Conservation (phyloP, 163 green algal genomes). For the Chloromonas sp. region DNA sequence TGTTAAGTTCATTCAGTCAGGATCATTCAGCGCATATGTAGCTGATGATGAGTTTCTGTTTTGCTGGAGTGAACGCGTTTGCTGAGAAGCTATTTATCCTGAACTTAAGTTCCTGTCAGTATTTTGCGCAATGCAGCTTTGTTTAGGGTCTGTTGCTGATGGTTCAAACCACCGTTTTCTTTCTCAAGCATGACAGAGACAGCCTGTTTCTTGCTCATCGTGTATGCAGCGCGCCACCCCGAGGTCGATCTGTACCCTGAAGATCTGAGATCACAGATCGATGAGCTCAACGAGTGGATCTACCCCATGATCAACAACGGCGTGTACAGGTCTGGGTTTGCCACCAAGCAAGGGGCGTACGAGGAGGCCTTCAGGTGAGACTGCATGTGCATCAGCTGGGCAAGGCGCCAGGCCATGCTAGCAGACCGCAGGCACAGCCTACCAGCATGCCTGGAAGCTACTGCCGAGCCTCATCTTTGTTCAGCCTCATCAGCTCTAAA, state of each 20-base stretch:
- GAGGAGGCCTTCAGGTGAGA: constrained; percentile 66
- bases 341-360: constrained; percentile 66
- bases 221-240: constrained; percentile 2
- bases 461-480: background rate
- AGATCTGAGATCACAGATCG: constrained; percentile 36
- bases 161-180: too few relatives aligned
- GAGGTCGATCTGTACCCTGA: constrained; percentile 57
- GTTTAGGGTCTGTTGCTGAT: too few relatives aligned
- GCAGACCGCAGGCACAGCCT: background rate
- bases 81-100: too few relatives aligned
- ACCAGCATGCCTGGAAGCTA: background rate
- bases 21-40: too few relatives aligned
- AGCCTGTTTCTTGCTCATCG: too few relatives aligned
- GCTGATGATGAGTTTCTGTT: too few relatives aligned
- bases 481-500: background rate
- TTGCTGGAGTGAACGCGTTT: too few relatives aligned
- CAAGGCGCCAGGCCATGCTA: too few relatives aligned
- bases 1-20: too few relatives aligned
- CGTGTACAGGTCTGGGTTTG: constrained; percentile 76
- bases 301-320: constrained; percentile 72
- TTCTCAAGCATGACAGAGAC: too few relatives aligned
- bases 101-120: too few relatives aligned
- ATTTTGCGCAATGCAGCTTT: too few relatives aligned
- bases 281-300: constrained; percentile 42
- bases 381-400: background rate